These are phyloP conservation scores for Podosphaera fusca DNA, from an alignment of 2,329 filamentous ascomycete species.

Conservation along the genomic window DNA sequence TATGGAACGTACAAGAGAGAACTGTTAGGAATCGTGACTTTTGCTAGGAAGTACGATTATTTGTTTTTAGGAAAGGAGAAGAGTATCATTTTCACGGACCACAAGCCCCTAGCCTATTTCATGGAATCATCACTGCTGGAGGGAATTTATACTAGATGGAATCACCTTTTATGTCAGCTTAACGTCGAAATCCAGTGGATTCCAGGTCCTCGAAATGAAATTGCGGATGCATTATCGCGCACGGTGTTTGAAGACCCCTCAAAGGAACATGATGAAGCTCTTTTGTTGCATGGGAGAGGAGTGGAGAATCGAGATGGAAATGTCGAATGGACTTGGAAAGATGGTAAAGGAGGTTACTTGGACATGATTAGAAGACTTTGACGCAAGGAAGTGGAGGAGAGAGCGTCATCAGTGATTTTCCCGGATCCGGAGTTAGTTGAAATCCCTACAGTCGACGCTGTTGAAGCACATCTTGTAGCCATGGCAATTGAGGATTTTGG, in stretches of 20 bases:
- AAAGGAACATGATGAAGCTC: not conserved
- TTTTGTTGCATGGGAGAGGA: not conserved
- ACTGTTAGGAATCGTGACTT: not conserved
- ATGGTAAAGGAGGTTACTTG: not conserved
- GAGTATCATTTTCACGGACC: not conserved
- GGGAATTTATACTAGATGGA: not conserved
- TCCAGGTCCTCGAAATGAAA: not conserved
- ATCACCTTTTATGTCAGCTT: not conserved
- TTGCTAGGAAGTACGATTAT: constrained; percentile 1
- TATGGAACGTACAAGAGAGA: not conserved
- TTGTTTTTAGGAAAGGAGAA: not conserved
- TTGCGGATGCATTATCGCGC: not conserved
- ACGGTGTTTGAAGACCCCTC: not conserved
- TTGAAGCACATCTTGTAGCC: not conserved
- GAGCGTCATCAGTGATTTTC: not conserved
- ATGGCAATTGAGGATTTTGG: not conserved
- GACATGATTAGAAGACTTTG: not conserved
- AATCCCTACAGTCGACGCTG: not conserved
- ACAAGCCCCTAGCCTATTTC: not conserved
- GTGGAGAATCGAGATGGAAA: not conserved
- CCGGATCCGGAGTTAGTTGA: not conserved
- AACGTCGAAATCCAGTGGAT: not conserved
- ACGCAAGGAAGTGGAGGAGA: not conserved
- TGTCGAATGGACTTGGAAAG: not conserved
- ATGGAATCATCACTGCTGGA: not conserved